A percentile compares a stretch with the other conserved stretches of the same genome.
These are phyloP conservation scores for Camillea tinctor DNA, from an alignment of 2,329 filamentous ascomycete species.

Conservation along the genomic window DNA sequence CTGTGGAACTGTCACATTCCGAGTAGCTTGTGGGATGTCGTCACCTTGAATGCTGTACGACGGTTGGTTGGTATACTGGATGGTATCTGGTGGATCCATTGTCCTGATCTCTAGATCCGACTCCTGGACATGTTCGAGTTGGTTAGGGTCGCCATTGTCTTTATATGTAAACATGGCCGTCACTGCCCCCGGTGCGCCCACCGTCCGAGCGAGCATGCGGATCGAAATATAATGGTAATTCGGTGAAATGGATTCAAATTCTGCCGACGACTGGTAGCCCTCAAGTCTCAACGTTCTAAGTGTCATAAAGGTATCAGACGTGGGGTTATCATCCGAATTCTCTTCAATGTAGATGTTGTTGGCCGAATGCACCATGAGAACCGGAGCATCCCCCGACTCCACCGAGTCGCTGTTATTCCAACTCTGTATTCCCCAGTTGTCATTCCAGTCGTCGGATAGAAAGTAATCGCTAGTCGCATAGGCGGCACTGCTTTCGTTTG, in stretches of 20 bases:
- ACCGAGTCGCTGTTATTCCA: constrained; percentile 36
- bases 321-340: constrained; percentile 34
- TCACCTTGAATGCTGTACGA: constrained; percentile 45
- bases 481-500: constrained; percentile 29
- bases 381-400: constrained; percentile 30
- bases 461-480: constrained; percentile 34
- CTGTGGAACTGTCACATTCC: constrained; percentile 46
- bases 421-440: constrained; percentile 33
- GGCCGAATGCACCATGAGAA: constrained; percentile 38
- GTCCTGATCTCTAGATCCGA: constrained; percentile 55
- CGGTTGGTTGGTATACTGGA: constrained; percentile 63
- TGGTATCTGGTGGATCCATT: constrained; percentile 39
- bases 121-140: constrained; percentile 45
- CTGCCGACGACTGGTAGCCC: constrained; percentile 46
- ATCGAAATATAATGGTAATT: constrained; percentile 43
- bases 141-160: constrained; percentile 32
- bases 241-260: constrained; percentile 42
- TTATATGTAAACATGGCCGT: constrained; percentile 55
- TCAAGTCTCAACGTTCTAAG: constrained; percentile 45
- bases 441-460: constrained; percentile 27
- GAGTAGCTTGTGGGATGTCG: constrained; percentile 45
- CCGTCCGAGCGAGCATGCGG: constrained; percentile 51
- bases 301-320: constrained; percentile 46
- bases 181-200: constrained; percentile 47
- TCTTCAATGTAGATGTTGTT: constrained; percentile 47